Evolutionary conservation across 78 protist species (phyloP), one percentile per base, ranked within the genome.

Genomic region (Dictyostelium firmibasis): DNA sequence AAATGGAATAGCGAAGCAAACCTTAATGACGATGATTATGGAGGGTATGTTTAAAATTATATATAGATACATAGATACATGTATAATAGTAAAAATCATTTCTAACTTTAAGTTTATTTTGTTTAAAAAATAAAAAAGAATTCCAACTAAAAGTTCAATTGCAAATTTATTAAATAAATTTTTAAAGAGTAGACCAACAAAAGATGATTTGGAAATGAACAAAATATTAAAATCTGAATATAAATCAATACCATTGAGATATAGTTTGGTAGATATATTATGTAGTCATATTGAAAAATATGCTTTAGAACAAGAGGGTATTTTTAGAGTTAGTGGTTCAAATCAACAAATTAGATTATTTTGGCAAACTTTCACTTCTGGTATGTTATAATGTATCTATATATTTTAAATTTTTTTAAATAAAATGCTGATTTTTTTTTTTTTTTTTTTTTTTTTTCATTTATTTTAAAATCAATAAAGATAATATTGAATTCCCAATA

Each of bases 151-250:
- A 70, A 70, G 77, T 33, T 36, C 79, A n/a, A 87, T 87, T 87
- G 74, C 69, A 35, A 78, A 50, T 38, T 77, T 87, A 76, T 87
- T 87, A 50, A 87, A 76, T n/a, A 87, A 87, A 31, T 87, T 87
- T 76, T 78, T 87, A 76, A 87, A 76, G 16, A 62, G 81, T 77
- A 87, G 93, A 87, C 93, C 93, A 31, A 43, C 81, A 1, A 87
- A 78, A 78, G 93, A 87, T 1, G 93, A 87, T 87, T 43, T 87
- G 16, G 85, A 77, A 8, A 75, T 60, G 20, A 78, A 57, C 43
- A 87, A 67, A 78, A 67, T 87, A 0, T 78, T 87, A 16, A 78
- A 78, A 23, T 78, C 85, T 3, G 93, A 87, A 27, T 78, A 62
- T 78, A 76, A 41, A 62, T 81, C 93, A 62, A 87, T 87, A n/a